Evolutionary conservation across 2,329 filamentous ascomycete species (phyloP).

Genomic region (Atkinsonella texensis): DNA sequence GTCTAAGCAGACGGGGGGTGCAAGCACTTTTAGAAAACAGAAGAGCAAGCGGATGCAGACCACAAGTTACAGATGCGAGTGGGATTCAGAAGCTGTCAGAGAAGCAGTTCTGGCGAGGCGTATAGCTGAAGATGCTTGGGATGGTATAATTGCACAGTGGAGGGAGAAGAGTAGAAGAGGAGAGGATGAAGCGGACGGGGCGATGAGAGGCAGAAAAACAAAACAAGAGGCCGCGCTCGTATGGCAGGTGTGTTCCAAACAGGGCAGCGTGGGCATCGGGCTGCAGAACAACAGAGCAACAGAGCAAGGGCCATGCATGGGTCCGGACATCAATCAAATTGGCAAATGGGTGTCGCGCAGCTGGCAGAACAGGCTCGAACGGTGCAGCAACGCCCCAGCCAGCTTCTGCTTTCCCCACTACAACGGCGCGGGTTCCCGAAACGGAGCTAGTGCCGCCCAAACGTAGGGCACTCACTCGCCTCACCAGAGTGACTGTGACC

Average conservation of each 20-base stretch:
- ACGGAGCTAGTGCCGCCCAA: background rate
- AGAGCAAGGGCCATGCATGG: background rate
- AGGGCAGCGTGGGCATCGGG: background rate
- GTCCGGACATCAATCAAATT: background rate
- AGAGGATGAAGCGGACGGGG: slow-evolving; percentile 1
- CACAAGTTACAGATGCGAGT: slow-evolving; percentile 4
- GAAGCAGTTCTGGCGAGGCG: slow-evolving; percentile 1
- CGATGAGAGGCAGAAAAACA: slow-evolving; percentile 3
- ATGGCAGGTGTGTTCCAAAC: background rate
- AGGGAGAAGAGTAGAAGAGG: slow-evolving; percentile 2
- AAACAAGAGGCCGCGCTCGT: slow-evolving; percentile 1
- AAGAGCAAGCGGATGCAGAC: slow-evolving; percentile 1
- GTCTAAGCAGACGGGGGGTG: background rate
- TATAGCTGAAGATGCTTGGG: slow-evolving; percentile 6
- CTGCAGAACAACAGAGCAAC: no score
- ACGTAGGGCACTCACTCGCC: no score
- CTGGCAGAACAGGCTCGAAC: background rate
- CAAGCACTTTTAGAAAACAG: slow-evolving; percentile 2
- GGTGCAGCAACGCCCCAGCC: background rate
- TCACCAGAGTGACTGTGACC: no score
- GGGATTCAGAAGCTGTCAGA: slow-evolving; percentile 5
- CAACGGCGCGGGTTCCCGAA: background rate
- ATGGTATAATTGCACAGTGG: slow-evolving; percentile 8
- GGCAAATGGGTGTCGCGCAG: background rate
- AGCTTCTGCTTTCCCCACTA: background rate